A percentile compares a stretch with the other conserved stretches of the same genome.
Evolutionary conservation across 345 rosid genomes (phyloP).

Genomic region (Turnera subulata): DNA sequence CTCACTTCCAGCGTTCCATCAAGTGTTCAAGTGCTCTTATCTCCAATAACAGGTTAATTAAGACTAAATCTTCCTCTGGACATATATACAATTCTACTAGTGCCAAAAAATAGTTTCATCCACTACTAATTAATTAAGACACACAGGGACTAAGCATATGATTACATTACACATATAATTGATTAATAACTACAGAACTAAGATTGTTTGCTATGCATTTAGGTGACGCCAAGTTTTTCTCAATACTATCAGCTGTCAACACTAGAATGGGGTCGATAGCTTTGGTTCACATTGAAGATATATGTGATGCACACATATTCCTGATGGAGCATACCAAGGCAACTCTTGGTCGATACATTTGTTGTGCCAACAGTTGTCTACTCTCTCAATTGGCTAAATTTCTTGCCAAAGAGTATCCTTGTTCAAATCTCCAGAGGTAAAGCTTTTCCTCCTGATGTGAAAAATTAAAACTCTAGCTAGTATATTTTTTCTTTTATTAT

Average conservation of each 20-base stretch:
- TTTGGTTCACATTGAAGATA: constrained; percentile 72
- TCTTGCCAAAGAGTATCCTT: constrained; percentile 35
- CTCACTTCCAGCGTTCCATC: constrained; percentile 61
- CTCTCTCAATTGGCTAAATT: constrained; percentile 39
- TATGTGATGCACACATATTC: constrained; percentile 66
- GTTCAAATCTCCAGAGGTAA: constrained; percentile 33
- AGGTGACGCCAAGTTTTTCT: constrained; percentile 55
- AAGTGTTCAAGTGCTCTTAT: constrained; percentile 67
- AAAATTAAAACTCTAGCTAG: constrained; percentile 5
- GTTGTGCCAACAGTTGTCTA: constrained; percentile 43
- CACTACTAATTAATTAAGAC: too few relatives aligned
- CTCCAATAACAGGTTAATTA: constrained; percentile 61
- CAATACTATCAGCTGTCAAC: constrained; percentile 60
- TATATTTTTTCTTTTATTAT: too few relatives aligned
- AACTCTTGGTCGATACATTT: constrained; percentile 61
- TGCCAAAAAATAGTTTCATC: too few relatives aligned
- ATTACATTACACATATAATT: too few relatives aligned
- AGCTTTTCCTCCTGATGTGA: not conserved
- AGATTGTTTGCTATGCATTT: constrained; percentile 4
- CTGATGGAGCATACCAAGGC: constrained; percentile 54
- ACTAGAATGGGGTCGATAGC: constrained; percentile 74
- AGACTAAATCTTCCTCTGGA: not conserved
- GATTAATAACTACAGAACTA: too few relatives aligned
- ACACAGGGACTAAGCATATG: too few relatives aligned
- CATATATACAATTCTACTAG: too few relatives aligned